Conservation (phyloP, 2,329 filamentous ascomycete species). For the Seiridium unicorne region DNA sequence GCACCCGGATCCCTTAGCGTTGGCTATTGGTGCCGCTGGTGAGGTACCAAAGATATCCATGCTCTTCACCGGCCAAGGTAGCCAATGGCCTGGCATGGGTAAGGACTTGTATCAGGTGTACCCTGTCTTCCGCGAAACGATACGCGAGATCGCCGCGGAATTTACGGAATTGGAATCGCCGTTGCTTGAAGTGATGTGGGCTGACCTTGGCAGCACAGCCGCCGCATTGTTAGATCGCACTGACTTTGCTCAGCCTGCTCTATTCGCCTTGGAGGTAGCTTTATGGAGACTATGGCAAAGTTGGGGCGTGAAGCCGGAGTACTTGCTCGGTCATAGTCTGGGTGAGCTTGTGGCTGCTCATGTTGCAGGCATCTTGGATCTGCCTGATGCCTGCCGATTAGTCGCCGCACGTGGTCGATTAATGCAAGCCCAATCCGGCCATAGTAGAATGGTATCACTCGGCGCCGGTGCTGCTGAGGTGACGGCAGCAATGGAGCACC, state of each 20-base stretch:
- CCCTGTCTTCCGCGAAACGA: slow-evolving; percentile 23
- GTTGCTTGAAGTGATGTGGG: slow-evolving; percentile 28
- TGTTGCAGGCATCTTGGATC: slow-evolving; percentile 28
- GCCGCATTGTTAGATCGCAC: slow-evolving; percentile 24
- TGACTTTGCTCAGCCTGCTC: slow-evolving; percentile 29
- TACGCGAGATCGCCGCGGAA: slow-evolving; percentile 18
- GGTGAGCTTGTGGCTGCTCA: slow-evolving; percentile 29
- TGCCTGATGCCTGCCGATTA: slow-evolving; percentile 29
- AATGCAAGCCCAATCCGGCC: slow-evolving; percentile 21
- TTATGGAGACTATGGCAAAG: slow-evolving; percentile 28
- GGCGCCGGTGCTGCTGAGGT: slow-evolving; percentile 22
- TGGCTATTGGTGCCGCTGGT: slow-evolving; percentile 1
- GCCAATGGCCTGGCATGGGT: slow-evolving; percentile 29
- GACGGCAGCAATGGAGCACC: slow-evolving; percentile 13
- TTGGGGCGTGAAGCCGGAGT: slow-evolving; percentile 26
- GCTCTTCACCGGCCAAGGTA: slow-evolving; percentile 35
- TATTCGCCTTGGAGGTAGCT: slow-evolving; percentile 31
- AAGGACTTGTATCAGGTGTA: slow-evolving; percentile 21
- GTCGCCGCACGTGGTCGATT: slow-evolving; percentile 29
- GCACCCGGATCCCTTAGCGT: background rate
- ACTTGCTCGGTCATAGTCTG: slow-evolving; percentile 28
- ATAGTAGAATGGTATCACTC: slow-evolving; percentile 25
- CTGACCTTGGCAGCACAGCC: slow-evolving; percentile 16
- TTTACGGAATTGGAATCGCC: slow-evolving; percentile 22
- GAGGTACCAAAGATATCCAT: slow-evolving; percentile 21